Base-by-base conservation (phyloP, 257 asterid species). In the Rauvolfia tetraphylla region DNA sequence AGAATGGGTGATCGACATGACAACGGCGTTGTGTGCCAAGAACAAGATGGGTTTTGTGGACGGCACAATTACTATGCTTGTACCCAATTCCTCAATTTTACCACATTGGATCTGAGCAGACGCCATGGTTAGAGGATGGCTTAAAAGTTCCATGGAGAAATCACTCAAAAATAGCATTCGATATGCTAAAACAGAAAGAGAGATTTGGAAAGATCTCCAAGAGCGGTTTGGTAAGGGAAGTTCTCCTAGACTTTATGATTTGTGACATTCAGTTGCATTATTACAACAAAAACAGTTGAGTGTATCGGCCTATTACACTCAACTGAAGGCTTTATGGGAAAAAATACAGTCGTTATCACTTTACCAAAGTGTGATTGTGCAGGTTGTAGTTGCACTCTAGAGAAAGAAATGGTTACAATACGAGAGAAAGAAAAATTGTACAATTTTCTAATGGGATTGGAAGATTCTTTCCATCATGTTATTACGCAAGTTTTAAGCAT, bases 201-300 rank as follows among this genome's bases (percentile, higher is more conserved):
- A 42, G 17, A 42, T 69, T 5, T 69, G 74, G 74, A 23, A 41
- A 2, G 54, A 69, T 23, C 54, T 69, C 11, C 34, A 69, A 20
- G 74, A 69, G 31, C 34, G 74, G 34, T 69, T 69, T 41, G 74
- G 54, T 5, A 41, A 69, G 17, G 74, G 25, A 22, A 69, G 74
- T 69, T 27, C 56, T n/a, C 74, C 54, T 1, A 42, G 54, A 18
- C 49, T 46, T 20, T 69, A 69, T 39, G 74, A 69, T 13, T 42
- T 69, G 54, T 1, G 46, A 8, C 74, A 42, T 1, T 20, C 57
- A 7, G 5, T 69, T 18, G 27, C 29, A 10, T 29, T 22, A 1
- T 15, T 57, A 12, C 66, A 5, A 9, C 69, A 73, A 36, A 67
- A 41, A 12, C 10, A 25, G 1, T 4, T 36, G 3, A 18, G 49